Evolutionary conservation across 148 eudicot species (phyloP), one percentile per base, ranked within the genome.

Genomic region (Cornus florida): DNA sequence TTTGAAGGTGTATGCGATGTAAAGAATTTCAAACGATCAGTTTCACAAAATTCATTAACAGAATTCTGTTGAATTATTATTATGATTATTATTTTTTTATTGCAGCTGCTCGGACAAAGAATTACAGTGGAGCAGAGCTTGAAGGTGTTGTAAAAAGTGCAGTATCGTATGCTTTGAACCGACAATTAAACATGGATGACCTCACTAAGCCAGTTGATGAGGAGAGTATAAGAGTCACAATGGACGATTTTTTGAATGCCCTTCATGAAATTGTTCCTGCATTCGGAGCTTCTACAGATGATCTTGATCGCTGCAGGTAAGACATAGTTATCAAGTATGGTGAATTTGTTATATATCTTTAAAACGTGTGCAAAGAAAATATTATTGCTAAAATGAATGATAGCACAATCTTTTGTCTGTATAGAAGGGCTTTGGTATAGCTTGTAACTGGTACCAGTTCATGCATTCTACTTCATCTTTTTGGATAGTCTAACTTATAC

Each of bases 121-220:
- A 97, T 84, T 97, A 92, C 67, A 97, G 99, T 85, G 99, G 99
- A 35, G 99, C 99, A 43, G 99, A 97, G 82, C 99, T 97, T 84
- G 99, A 97, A 89, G 99, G 99, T 86, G 98, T 94, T 73, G 99
- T 92, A 20, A 97, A 97, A 84, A 94, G 99, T 91, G 98, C 99
- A 74, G 98, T 92, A 22, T 97, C 99, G 28, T 97, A 77, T 87
- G 99, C 99, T 71, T 87, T 97, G 82, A 94, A 97, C 76, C 86
- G 97, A 33, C 98, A 97, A 77, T 69, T 97, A 76, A 97, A 84
- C 84, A 89, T 94, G 92, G 97, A 94, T 82, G 98, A 97, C 87
- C 95, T 97, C 70, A 91, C 94, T 50, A 94, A 97, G 79, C 90
- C 92, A 46, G 94, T 97, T 72, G 99, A 97, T 53, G 99, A 97